Percentiles rank a stretch among this genome's conserved stretches.
These are phyloP conservation scores for Cocos nucifera DNA, from an alignment of 176 grass and related monocot species.

Conservation along the genomic window DNA sequence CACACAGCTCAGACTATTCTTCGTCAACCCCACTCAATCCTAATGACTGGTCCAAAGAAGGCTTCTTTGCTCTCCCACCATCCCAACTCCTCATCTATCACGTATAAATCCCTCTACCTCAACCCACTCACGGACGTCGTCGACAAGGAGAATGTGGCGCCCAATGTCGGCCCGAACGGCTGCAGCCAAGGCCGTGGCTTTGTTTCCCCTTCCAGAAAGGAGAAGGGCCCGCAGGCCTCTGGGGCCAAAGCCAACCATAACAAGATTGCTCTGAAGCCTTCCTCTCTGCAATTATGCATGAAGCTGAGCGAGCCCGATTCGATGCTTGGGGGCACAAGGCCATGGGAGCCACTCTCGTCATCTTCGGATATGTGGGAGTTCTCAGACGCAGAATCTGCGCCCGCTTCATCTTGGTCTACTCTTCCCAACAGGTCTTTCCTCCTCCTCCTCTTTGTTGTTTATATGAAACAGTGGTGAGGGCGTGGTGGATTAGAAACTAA, in stretches of 20 bases:
- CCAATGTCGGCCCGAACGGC: background rate
- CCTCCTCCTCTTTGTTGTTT: too few species aligned
- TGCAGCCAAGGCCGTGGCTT: background rate
- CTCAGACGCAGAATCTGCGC: slow-evolving; percentile 73
- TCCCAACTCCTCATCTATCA: background rate
- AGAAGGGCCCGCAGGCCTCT: background rate
- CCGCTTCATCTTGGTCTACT: slow-evolving; percentile 80
- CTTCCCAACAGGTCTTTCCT: slow-evolving; percentile 60
- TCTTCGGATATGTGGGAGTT: slow-evolving; percentile 83
- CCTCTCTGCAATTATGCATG: slow-evolving; percentile 73
- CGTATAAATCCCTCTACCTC: background rate
- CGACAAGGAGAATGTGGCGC: slow-evolving; percentile 15
- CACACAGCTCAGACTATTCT: background rate
- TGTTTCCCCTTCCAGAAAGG: background rate
- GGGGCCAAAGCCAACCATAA: background rate
- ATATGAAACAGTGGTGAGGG: too few species aligned
- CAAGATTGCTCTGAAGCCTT: slow-evolving; percentile 27
- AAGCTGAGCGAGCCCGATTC: slow-evolving; percentile 21
- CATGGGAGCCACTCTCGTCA: slow-evolving; percentile 37
- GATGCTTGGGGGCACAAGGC: slow-evolving; percentile 22
- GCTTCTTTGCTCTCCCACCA: background rate
- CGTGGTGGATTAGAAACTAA: too few species aligned
- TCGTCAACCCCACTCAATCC: background rate
- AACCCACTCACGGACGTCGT: background rate
- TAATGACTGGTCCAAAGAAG: slow-evolving; percentile 1